phyloP scores from a whole-genome alignment of 495 filamentous ascomycete genomes.

The Daldinia concentrica region DNA sequence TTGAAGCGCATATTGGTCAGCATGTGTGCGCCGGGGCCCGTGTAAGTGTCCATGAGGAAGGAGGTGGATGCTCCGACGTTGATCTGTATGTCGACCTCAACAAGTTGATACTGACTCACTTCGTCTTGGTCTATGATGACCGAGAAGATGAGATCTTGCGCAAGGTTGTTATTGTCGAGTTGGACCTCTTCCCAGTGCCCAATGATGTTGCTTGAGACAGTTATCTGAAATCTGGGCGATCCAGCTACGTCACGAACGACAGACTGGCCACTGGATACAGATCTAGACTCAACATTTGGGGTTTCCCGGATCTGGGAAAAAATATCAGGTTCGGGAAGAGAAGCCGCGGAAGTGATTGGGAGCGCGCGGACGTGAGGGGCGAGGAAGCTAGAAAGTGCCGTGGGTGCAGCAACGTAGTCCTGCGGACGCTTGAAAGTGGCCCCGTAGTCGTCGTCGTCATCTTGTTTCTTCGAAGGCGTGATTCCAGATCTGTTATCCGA shows the following conservation, averaged over 20 bases:
- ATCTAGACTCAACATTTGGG: neutral
- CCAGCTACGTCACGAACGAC: neutral
- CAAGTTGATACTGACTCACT: constrained; percentile 18
- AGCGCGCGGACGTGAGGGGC: neutral
- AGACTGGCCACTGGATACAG: neutral
- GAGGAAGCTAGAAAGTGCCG: neutral
- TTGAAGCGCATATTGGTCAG: constrained; percentile 35
- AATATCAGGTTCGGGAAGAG: neutral
- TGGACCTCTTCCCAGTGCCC: constrained; percentile 3
- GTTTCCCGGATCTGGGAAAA: neutral
- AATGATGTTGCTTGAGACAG: constrained; percentile 16
- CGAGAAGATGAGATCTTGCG: constrained; percentile 32
- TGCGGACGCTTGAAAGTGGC: neutral
- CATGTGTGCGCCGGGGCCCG: constrained; percentile 28
- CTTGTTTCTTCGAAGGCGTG: neutral
- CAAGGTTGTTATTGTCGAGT: constrained; percentile 18
- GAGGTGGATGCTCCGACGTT: constrained; percentile 6
- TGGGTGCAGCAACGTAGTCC: neutral
- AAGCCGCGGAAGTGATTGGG: neutral
- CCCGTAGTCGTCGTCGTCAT: neutral
- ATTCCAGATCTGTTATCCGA: neutral
- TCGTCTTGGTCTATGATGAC: constrained; percentile 6
- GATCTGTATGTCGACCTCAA: constrained; percentile 19
- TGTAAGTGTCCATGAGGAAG: constrained; percentile 15
- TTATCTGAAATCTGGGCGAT: neutral